A percentile compares a stretch with the other conserved stretches of the same genome.
Evolutionary conservation across 169 alveolate species (phyloP).

Genomic region (Plasmodium gaboni): DNA sequence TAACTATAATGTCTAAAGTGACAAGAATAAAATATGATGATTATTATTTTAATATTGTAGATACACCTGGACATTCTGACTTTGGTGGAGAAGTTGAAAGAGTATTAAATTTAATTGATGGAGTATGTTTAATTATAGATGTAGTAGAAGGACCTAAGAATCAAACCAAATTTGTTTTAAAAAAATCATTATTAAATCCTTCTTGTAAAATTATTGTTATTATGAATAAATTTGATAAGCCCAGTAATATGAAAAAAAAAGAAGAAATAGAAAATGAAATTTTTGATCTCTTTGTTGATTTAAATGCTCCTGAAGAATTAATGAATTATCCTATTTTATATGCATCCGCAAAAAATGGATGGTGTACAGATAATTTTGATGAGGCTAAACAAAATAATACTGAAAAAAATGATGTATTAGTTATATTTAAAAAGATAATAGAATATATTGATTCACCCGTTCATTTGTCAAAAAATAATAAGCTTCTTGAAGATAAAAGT

Average conservation of each 20-base stretch:
- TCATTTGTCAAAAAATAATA: not conserved
- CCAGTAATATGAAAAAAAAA: constrained; percentile 83
- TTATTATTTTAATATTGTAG: constrained; percentile 86
- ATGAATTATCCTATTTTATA: constrained; percentile 94
- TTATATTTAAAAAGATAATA: constrained; percentile 68
- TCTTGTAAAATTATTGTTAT: constrained; percentile 82
- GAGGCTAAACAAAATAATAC: constrained; percentile 68
- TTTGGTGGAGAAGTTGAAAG: constrained; percentile 99
- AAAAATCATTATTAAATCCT: constrained; percentile 86
- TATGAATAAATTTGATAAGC: constrained; percentile 86
- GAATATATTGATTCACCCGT: constrained; percentile 72
- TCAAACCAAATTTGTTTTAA: constrained; percentile 89
- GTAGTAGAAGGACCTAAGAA: constrained; percentile 97
- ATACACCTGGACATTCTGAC: constrained; percentile 97
- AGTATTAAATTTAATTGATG: constrained; percentile 96
- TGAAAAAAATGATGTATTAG: constrained; percentile 55
- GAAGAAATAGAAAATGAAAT: constrained; percentile 94
- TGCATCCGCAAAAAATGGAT: constrained; percentile 94
- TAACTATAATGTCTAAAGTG: constrained; percentile 96
- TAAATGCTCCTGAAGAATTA: constrained; percentile 93
- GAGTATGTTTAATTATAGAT: constrained; percentile 96
- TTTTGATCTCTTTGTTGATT: constrained; percentile 91
- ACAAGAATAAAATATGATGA: constrained; percentile 93
- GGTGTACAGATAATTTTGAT: constrained; percentile 80
- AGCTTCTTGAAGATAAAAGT: not conserved